Base-by-base conservation (phyloP, 202 grass and related monocot species). In the Cymbopogon flexuosus region DNA sequence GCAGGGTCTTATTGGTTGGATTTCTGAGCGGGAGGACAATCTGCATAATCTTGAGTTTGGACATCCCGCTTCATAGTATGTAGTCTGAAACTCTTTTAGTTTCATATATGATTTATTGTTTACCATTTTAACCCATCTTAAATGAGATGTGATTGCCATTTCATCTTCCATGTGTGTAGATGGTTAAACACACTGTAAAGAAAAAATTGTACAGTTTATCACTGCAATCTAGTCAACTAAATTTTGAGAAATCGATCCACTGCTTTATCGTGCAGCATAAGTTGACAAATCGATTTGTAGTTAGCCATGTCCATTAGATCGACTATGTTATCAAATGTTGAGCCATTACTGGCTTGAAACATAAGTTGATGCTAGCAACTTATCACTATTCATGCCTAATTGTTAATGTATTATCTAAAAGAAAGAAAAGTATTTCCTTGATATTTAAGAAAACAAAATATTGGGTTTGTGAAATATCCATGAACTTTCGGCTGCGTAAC, bases 1-100 rank as follows among this genome's bases (percentile, higher is more conserved):
- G 35, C 82, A 97, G 94, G 92, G 88, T 68, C 80, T 97, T 86
- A 49, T 79, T 23, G 81, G 63, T 88, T 97, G 94, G 94, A 94
- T 97, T 64, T 4, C 71, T 90, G 75, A 86, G 12, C 67, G 72
- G 67, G 76, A 88, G 76, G 56, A 57, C 54, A 83, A 76, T 42
- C 68, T 92, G 77, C 86, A 85, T 46, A 77, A 86, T 45, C 68
- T 54, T 51, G 90, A 92, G 42, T 97, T 94, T 52, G 92, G 92
- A 58, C 79, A 85, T 78, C 87, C 89, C 46, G 88, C 94, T 73
- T 94, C 92, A 61, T 89, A 86, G 94, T 94, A 88, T 86, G 84
- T 58, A 81, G 75, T 88, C 71, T 67, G 46, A 2, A 61, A 36
- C 15, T 80, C 27, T 52, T 78, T 70, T 73, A 84, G 18, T 29